A percentile compares a stretch with the other conserved stretches of the same genome.
phyloP scores from a whole-genome alignment of 1,284 basidiomycete genomes.

The Austroboletus novae-zelandiae region DNA sequence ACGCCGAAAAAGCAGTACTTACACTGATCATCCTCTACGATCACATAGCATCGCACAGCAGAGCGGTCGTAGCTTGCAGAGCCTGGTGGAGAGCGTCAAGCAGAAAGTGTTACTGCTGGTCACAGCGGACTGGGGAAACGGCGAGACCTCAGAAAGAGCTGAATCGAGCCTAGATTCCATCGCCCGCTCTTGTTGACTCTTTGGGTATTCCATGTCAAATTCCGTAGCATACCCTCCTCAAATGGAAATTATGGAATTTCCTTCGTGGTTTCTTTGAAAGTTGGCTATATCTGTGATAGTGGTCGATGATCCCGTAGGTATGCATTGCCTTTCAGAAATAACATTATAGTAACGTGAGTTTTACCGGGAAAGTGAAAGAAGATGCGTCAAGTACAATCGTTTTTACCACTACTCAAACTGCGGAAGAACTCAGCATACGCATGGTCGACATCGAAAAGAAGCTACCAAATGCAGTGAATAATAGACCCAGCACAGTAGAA shows the following conservation, averaged over 20 bases:
- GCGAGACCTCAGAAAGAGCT: slow-evolving; percentile 40
- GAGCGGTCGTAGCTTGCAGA: slow-evolving; percentile 48
- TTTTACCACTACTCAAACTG: slow-evolving; percentile 58
- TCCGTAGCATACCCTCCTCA: too few relatives aligned
- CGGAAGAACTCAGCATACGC: slow-evolving; percentile 97
- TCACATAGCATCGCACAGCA: slow-evolving; percentile 8
- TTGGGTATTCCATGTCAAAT: too few relatives aligned
- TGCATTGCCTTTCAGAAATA: too few relatives aligned
- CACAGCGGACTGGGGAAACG: slow-evolving; percentile 50
- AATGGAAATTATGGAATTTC: too few relatives aligned
- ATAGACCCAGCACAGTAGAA: neutral
- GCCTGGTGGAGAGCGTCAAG: slow-evolving; percentile 83
- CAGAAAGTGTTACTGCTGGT: slow-evolving; percentile 49
- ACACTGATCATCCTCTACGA: slow-evolving; percentile 3
- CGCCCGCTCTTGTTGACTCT: too few relatives aligned
- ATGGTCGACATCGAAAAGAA: slow-evolving; percentile 95
- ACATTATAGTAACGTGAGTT: too few relatives aligned
- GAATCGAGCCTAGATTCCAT: neutral
- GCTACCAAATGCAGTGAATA: slow-evolving; percentile 42
- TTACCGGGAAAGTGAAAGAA: neutral
- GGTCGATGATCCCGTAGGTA: too few relatives aligned
- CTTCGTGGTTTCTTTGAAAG: too few relatives aligned
- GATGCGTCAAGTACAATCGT: slow-evolving; percentile 22
- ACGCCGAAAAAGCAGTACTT: slow-evolving; percentile 44
- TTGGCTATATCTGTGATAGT: too few relatives aligned